These are phyloP conservation scores for Microbotryum silenes-acaulis DNA, from an alignment of 1,284 basidiomycete species.

Conservation along the genomic window DNA sequence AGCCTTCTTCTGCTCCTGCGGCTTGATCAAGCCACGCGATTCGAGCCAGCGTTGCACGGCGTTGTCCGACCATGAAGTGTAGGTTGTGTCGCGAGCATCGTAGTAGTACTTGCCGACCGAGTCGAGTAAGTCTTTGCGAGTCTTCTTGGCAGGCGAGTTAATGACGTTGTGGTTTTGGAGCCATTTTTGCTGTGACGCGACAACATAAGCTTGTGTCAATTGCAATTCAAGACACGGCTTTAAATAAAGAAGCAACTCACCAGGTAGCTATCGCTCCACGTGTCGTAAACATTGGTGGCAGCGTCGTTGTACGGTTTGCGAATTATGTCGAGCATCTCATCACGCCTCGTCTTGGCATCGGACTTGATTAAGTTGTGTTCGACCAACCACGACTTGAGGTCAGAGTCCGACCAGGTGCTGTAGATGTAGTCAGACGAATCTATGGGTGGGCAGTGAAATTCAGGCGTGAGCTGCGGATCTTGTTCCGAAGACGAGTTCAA, in stretches of 20 bases:
- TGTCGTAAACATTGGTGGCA: slow-evolving; percentile 61
- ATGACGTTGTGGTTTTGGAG: slow-evolving; percentile 67
- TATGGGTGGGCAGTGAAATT: neutral
- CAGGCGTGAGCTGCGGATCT: neutral
- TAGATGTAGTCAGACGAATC: slow-evolving; percentile 77
- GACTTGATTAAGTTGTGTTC: slow-evolving; percentile 61
- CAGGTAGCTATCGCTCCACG: slow-evolving; percentile 77
- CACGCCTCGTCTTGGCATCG: slow-evolving; percentile 46
- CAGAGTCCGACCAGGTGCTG: slow-evolving; percentile 75
- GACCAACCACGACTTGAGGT: slow-evolving; percentile 56
- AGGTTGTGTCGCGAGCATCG: slow-evolving; percentile 48
- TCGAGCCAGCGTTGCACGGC: slow-evolving; percentile 33
- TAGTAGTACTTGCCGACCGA: slow-evolving; percentile 78
- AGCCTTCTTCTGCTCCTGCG: slow-evolving; percentile 22
- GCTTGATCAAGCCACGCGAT: slow-evolving; percentile 33
- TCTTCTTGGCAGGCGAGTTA: slow-evolving; percentile 53
- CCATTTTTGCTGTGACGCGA: slow-evolving; percentile 58
- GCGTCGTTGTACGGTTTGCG: slow-evolving; percentile 56
- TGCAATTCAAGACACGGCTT: neutral
- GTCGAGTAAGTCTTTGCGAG: slow-evolving; percentile 59
- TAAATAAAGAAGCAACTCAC: slow-evolving; percentile 45
- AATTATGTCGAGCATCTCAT: slow-evolving; percentile 62
- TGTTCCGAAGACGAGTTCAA: no score
- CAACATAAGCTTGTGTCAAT: neutral
- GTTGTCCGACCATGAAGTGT: slow-evolving; percentile 30